Evolutionary conservation across 495 filamentous ascomycete genomes (phyloP).

Genomic region (Saxophila tyrrhenica): DNA sequence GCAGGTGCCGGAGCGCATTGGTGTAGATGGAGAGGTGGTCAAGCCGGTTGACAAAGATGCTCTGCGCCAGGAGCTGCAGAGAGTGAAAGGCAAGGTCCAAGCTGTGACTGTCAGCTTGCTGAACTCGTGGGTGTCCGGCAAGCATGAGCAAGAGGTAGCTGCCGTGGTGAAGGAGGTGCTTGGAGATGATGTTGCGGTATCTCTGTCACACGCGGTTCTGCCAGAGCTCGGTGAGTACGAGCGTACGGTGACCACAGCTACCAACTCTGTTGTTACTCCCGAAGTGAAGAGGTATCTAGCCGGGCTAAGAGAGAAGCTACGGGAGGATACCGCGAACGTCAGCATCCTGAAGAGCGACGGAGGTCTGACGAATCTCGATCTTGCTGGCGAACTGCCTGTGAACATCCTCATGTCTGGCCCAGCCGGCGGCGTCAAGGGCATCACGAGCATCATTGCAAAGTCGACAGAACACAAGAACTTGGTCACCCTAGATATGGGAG

Average conservation of each 20-base stretch:
- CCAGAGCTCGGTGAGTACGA: constrained; percentile 43
- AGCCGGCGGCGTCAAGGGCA: constrained; percentile 38
- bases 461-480: constrained; percentile 39
- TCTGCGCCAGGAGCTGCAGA: constrained; percentile 26
- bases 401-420: constrained; percentile 41
- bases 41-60: constrained; percentile 31
- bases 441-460: constrained; percentile 36
- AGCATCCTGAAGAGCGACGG: constrained; percentile 42
- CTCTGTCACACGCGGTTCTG: constrained; percentile 37
- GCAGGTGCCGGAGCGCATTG: constrained; percentile 38
- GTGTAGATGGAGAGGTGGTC: constrained; percentile 34
- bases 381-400: constrained; percentile 37
- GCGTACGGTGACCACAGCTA: constrained; percentile 40
- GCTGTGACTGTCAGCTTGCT: constrained; percentile 39
- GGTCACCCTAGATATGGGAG: constrained; percentile 43
- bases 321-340: constrained; percentile 32
- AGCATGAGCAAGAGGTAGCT: constrained; percentile 34
- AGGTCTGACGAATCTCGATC: constrained; percentile 34
- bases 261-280: constrained; percentile 41
- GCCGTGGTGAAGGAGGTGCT: constrained; percentile 33
- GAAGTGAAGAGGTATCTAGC: constrained; percentile 36
- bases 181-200: constrained; percentile 27
- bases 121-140: constrained; percentile 37
- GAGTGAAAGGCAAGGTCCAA: constrained; percentile 32
- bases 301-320: constrained; percentile 31